Evolutionary conservation across 2,329 filamentous ascomycete species (phyloP), one percentile per base, ranked within the genome.

Genomic region (Ascochyta clinopodiicola): DNA sequence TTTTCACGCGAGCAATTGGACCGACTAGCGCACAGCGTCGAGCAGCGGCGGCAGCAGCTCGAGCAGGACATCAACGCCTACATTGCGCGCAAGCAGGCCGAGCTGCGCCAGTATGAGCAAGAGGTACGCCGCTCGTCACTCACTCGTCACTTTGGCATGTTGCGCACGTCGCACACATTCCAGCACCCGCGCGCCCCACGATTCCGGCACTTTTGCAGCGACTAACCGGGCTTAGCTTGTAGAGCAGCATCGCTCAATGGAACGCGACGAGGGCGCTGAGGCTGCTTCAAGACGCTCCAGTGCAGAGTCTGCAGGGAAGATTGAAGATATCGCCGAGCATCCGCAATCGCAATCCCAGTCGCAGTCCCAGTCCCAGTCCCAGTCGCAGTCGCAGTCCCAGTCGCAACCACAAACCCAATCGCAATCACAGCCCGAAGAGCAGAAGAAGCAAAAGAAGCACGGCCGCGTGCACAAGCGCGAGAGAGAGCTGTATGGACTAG

Each of bases 381-480:
- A 29, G 10, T 29, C 8, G 7, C 27, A 29, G 27, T 29, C 27
- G 27, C 27, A 29, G 8, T 29, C 29, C 9, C 15, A 49, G 31
- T 32, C 54, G 12, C 38, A 53, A 36, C 43, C 44, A 9, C 19
- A 40, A 22, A 27, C 51, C 29, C 44, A 39, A 27, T 34, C 53
- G 19, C 35, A 56, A 12, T 3, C 48, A 12, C 25, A 57, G 39
- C 51, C 60, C 40, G 57, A 68, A 35, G 69, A 73, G 44, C 64
- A 61, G 51, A 63, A 60, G 51, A 73, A 70, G 64, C 68, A 64
- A 34, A 69, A 65, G 44, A 75, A 74, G 62, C 69, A 73, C 62
- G 68, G 67, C 44, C 68, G 70, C 45, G 72, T 75, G 25, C 72
- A 75, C 59, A 74, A 75, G 62, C 68, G 72, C 44, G 73, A 75